Conservation (phyloP, 306 rosid genomes). For the Glycine soja region DNA sequence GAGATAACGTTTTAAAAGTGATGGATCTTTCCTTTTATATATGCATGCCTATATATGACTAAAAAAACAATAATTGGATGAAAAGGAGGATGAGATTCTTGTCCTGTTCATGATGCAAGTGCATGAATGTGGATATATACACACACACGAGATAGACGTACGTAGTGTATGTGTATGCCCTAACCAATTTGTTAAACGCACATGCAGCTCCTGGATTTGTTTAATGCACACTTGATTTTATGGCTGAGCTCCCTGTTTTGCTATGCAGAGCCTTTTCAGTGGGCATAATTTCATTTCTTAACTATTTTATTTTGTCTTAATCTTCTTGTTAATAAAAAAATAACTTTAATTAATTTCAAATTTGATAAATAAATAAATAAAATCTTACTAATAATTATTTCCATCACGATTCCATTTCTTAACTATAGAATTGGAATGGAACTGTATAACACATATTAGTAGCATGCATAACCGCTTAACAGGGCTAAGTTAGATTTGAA, state of each 20-base stretch:
- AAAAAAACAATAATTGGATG: background rate
- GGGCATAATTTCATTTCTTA: background rate
- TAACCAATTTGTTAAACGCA: background rate
- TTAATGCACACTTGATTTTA: background rate
- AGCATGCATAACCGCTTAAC: background rate
- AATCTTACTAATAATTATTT: too few species aligned
- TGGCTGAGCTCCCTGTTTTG: background rate
- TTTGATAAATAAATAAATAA: too few species aligned
- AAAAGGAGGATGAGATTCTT: background rate
- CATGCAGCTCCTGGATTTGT: constrained; percentile 32
- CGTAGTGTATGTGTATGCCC: background rate
- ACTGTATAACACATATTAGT: background rate
- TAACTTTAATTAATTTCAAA: too few species aligned
- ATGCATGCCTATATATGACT: background rate
- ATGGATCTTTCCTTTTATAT: constrained; percentile 1
- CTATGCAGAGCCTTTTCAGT: background rate
- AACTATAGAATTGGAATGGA: too few species aligned
- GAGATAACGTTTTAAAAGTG: background rate
- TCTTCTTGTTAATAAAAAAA: too few species aligned
- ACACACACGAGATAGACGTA: background rate
- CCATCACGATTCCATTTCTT: too few species aligned
- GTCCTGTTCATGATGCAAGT: background rate
- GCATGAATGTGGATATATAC: background rate
- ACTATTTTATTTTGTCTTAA: background rate
- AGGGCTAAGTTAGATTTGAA: background rate